Evolutionary conservation across 768 basidiomycete species (phyloP).

Genomic region (Trametes gibbosa): DNA sequence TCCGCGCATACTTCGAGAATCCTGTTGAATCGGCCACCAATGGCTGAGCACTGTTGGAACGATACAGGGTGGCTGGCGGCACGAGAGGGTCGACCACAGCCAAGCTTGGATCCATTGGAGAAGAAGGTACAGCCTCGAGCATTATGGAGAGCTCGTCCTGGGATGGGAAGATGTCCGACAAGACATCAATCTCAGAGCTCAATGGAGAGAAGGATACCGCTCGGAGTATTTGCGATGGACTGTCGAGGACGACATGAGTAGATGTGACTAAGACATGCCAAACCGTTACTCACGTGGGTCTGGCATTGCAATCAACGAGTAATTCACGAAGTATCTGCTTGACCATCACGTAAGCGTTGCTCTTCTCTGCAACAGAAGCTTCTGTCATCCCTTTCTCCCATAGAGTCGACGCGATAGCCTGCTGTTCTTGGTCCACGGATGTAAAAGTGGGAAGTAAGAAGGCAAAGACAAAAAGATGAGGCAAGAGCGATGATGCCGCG

Average conservation of each 20-base stretch:
- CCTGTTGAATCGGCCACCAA: conserved; percentile 46
- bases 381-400: conserved; percentile 32
- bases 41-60: conserved; percentile 4
- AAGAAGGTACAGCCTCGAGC: conserved; percentile 41
- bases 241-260: conserved; percentile 1
- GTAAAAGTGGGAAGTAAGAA: conserved; percentile 43
- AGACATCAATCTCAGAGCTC: conserved; percentile 38
- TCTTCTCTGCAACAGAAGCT: conserved; percentile 24
- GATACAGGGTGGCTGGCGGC: conserved; percentile 38
- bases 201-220: conserved; percentile 29
- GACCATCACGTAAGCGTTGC: conserved; percentile 34
- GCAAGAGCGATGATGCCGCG: conserved; percentile 31
- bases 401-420: conserved; percentile 26
- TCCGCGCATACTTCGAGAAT: conserved; percentile 63
- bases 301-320: conserved; percentile 36
- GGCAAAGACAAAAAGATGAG: conserved; percentile 47
- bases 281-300: conserved; percentile 30
- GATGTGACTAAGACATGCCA: too few relatives aligned
- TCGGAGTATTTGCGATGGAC: conserved; percentile 27
- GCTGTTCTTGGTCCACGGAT: conserved; percentile 18
- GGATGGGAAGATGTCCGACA: conserved; percentile 54
- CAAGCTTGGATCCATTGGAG: conserved; percentile 51
- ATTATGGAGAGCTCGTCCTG: conserved; percentile 44
- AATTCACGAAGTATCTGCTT: conserved; percentile 42
- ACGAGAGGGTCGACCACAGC: conserved; percentile 60